These are phyloP conservation scores for Massariosphaeria phaeospora DNA, from an alignment of 495 filamentous ascomycete genomes.

Conservation along the genomic window DNA sequence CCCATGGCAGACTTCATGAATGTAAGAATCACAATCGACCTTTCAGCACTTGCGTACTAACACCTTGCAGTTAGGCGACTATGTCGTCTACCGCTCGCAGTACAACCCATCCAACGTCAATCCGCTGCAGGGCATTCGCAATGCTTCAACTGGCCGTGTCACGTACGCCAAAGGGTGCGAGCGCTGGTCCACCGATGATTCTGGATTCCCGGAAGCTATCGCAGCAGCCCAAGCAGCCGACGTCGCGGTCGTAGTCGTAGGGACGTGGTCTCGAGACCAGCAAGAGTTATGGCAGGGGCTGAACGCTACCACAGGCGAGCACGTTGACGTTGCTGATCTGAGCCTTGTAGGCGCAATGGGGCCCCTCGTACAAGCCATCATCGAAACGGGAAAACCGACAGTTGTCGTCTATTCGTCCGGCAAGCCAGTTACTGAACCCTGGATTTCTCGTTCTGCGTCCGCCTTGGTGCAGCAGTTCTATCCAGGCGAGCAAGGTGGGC, in stretches of 20 bases:
- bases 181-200: constrained; percentile 64
- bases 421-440: constrained; percentile 64
- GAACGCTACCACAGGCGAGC: constrained; percentile 69
- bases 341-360: constrained; percentile 66
- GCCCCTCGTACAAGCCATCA: constrained; percentile 58
- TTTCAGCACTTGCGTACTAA: constrained; percentile 13
- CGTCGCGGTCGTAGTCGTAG: constrained; percentile 65
- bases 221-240: constrained; percentile 59
- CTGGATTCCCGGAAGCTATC: constrained; percentile 58
- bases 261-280: constrained; percentile 71
- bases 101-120: constrained; percentile 53
- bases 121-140: constrained; percentile 61
- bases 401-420: constrained; percentile 64
- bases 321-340: constrained; percentile 58
- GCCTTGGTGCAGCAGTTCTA: constrained; percentile 69
- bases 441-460: constrained; percentile 56
- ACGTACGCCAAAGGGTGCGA: constrained; percentile 66
- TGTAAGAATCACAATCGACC: constrained; percentile 40
- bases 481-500: constrained; percentile 53
- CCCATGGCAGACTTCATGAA: constrained; percentile 71
- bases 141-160: constrained; percentile 51
- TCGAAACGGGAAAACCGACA: constrained; percentile 61
- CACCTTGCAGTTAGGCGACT: constrained; percentile 54
- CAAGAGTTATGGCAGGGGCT: constrained; percentile 60
- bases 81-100: constrained; percentile 57